Evolutionary conservation across 1,139 yeast species (phyloP), one percentile per base, ranked within the genome.

Genomic region (Blastobotrys proliferans): DNA sequence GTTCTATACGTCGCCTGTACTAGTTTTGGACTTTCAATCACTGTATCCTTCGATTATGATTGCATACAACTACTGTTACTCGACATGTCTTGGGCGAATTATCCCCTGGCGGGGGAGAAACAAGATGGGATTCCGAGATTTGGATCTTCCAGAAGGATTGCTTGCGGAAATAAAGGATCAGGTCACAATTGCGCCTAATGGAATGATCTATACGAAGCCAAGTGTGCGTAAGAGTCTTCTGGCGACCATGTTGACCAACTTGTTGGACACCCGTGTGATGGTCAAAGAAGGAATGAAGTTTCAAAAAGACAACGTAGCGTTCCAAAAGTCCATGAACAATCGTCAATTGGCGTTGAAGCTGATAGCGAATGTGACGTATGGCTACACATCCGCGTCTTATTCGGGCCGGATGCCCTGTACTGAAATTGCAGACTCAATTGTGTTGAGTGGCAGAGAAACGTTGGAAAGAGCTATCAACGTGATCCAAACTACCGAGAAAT

Each of bases 321-420:
- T 80, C 29, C 68, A 69, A 36, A 76, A 77, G 47, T 65, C 84
- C 9, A 77, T 84, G 59, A 77, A 85, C 57, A 83, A 85, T 45
- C 71, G 92, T 43, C 98, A 92, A 56, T 62, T 86, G 34, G 98
- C 97, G 0, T 66, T 92, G 48, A 92, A 92, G 57, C 67, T 92
- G 47, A 82, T 90, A 43, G 97, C 98, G 1, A 90, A 88, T 62
- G 98, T 92, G 13, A 90, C 97, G 0, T 92, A 92, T 66, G 98
- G 98, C 0, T 92, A 92, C 58, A 76, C 97, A 0, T 83, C 97
- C 0, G 98, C 98, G 0, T 79, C 95, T 0, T 92, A 82, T 57
- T 87, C 96, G 26, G 98, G 98, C 0, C 69, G 98, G 51, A 92
- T 92, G 98, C 98, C 98, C 0, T 86, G 94, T 55, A 80, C 95